Evolutionary conservation across 2,329 filamentous ascomycete genomes (phyloP).

Genomic region (Diaporthe velutina): DNA sequence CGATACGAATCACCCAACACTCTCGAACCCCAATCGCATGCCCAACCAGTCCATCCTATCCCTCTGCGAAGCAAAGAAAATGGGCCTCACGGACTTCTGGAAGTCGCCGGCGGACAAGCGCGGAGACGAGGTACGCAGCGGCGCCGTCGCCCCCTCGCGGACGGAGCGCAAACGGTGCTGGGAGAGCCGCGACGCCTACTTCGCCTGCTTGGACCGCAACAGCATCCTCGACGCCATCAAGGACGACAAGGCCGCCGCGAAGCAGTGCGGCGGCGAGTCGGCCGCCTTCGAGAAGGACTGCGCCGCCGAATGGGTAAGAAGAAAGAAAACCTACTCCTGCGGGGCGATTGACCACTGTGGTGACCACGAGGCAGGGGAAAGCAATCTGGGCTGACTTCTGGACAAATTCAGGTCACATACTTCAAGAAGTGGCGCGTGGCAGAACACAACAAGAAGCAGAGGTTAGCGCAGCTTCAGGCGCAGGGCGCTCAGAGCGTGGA

Average conservation of each 20-base stretch:
- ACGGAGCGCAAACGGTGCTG: conserved; percentile 87
- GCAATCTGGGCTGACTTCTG: neutral
- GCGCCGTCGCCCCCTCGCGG: conserved; percentile 83
- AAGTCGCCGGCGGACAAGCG: conserved; percentile 56
- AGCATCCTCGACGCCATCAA: conserved; percentile 78
- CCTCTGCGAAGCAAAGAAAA: conserved; percentile 43
- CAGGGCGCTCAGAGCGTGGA: conserved; percentile 78
- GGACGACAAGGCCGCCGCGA: conserved; percentile 55
- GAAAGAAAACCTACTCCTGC: too few relatives aligned
- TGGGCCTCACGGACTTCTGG: conserved; percentile 64
- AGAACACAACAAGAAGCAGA: conserved; percentile 87
- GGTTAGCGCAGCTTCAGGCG: conserved; percentile 79
- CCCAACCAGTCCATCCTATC: conserved; percentile 25
- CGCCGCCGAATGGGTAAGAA: conserved; percentile 87
- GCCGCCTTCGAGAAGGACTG: conserved; percentile 85
- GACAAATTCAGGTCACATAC: conserved; percentile 82
- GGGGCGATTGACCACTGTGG: too few relatives aligned
- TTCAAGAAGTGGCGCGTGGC: conserved; percentile 98
- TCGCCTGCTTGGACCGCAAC: conserved; percentile 86
- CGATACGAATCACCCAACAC: neutral
- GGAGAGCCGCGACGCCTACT: conserved; percentile 90
- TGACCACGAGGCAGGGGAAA: neutral
- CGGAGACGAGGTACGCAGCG: conserved; percentile 67
- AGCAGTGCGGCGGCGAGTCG: conserved; percentile 56
- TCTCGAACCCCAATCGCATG: neutral